These are phyloP conservation scores for Lactarius tabidus DNA, from an alignment of 768 basidiomycete genomes.

Conservation along the genomic window DNA sequence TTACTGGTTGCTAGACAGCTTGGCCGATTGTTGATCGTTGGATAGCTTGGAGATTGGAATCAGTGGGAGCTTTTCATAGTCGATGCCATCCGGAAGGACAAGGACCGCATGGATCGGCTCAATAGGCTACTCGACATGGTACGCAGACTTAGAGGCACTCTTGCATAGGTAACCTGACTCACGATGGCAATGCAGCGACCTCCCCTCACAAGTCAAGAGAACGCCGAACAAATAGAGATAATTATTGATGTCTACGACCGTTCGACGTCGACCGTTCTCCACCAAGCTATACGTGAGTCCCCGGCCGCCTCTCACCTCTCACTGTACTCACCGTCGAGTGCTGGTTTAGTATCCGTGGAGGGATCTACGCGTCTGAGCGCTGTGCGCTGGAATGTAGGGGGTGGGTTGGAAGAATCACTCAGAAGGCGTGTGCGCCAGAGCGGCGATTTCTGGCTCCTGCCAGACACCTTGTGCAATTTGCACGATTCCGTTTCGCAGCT, in stretches of 20 bases:
- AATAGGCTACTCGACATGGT: conserved; percentile 5
- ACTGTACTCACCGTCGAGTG: not conserved
- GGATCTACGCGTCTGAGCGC: conserved; percentile 8
- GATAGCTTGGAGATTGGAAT: conserved; percentile 6
- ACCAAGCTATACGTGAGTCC: not conserved
- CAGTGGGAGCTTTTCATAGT: conserved; percentile 5
- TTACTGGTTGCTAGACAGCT: not conserved
- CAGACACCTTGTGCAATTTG: not conserved
- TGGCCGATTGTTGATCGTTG: not conserved
- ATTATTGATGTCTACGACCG: not conserved
- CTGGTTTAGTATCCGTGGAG: conserved; percentile 4
- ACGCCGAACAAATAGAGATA: conserved; percentile 1
- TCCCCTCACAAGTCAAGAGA: conserved; percentile 1
- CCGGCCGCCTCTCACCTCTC: too few species aligned
- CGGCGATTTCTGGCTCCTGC: conserved; percentile 1
- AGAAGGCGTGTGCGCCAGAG: not conserved
- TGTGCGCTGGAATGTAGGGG: conserved; percentile 11
- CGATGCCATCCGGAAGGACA: conserved; percentile 7
- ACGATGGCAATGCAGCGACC: not conserved
- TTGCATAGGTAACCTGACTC: not conserved
- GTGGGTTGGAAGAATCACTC: not conserved
- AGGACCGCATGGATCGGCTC: conserved; percentile 16
- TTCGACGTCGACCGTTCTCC: not conserved
- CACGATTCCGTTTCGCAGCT: conserved; percentile 1
- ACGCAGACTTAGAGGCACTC: not conserved